A percentile compares a stretch with the other conserved stretches of the same genome.
Evolutionary conservation across 129 eudicot genomes (phyloP).

Genomic region (Deinandra increscens): DNA sequence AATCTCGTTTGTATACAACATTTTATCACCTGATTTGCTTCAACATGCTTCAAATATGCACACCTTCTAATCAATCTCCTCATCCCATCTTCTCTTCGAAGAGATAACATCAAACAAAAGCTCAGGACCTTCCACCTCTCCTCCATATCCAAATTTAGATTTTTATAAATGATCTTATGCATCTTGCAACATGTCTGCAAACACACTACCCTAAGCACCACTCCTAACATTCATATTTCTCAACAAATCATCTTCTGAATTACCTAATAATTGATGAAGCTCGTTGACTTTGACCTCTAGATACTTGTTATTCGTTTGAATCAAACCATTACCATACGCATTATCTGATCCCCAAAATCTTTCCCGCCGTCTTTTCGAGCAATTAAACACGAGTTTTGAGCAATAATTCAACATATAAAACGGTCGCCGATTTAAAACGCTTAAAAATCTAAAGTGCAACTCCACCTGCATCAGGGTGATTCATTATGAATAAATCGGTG

Average conservation of each 20-base stretch:
- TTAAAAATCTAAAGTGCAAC: slow-evolving; percentile 17
- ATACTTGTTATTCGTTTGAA: slow-evolving; percentile 36
- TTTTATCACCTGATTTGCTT: slow-evolving; percentile 77
- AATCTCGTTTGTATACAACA: slow-evolving; percentile 73
- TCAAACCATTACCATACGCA: slow-evolving; percentile 43
- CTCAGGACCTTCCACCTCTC: slow-evolving; percentile 71
- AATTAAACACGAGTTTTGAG: slow-evolving; percentile 13
- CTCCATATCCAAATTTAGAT: slow-evolving; percentile 91
- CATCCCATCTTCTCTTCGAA: slow-evolving; percentile 79
- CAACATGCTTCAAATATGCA: slow-evolving; percentile 87
- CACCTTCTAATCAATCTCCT: slow-evolving; percentile 80
- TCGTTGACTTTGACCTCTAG: slow-evolving; percentile 68
- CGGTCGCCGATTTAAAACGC: slow-evolving; percentile 7
- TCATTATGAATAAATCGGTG: too few species aligned
- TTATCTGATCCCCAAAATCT: slow-evolving; percentile 37
- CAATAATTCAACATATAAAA: not conserved
- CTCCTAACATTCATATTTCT: slow-evolving; percentile 87
- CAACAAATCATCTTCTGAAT: slow-evolving; percentile 76
- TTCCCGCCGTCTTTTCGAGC: slow-evolving; percentile 45
- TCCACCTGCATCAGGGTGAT: too few species aligned
- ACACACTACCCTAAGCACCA: slow-evolving; percentile 98
- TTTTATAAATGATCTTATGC: slow-evolving; percentile 65
- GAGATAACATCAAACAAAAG: slow-evolving; percentile 83
- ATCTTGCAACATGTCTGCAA: slow-evolving; percentile 80
- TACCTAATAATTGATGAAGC: slow-evolving; percentile 56